These are phyloP conservation scores for Trichosanthes cucumerina DNA, from an alignment of 306 rosid genomes.

Conservation along the genomic window DNA sequence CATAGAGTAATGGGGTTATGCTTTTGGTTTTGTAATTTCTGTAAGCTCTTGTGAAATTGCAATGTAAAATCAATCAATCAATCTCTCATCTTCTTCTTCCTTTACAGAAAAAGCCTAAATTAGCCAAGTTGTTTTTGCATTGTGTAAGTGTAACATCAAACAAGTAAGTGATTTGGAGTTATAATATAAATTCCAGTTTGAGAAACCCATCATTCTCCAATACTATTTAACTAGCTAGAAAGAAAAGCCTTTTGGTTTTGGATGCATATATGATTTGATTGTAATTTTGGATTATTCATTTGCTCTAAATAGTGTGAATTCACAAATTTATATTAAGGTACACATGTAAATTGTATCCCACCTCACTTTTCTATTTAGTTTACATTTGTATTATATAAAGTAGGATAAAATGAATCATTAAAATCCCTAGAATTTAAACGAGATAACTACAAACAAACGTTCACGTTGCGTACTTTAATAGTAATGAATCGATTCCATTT, in stretches of 20 bases:
- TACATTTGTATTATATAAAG: no score
- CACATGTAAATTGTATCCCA: no score
- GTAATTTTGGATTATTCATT: neutral
- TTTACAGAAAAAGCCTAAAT: neutral
- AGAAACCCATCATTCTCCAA: neutral
- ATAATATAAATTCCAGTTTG: neutral
- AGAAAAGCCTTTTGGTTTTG: neutral
- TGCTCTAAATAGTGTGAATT: neutral
- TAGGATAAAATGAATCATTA: neutral
- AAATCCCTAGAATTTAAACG: neutral
- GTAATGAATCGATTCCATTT: neutral
- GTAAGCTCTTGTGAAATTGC: neutral
- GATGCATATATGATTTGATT: neutral
- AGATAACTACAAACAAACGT: neutral
- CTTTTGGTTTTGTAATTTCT: constrained; percentile 9
- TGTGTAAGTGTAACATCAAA: neutral
- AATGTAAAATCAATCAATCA: neutral
- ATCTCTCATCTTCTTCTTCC: neutral
- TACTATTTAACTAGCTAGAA: neutral
- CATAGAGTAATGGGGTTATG: neutral
- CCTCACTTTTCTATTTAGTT: no score
- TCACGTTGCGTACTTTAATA: neutral
- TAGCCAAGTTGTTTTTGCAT: neutral
- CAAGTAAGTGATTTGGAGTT: neutral
- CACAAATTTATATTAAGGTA: no score